Evolutionary conservation across 176 grass and related monocot genomes (phyloP).

Genomic region (Sorghum bicolor): Sorghum_bicolor_NCBIv3 NC_012879.2:5862501-5863000

Average conservation of each 20-base stretch:
- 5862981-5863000: slow-evolving; percentile 79
- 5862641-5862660: slow-evolving; percentile 81
- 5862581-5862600: neutral
- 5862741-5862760: slow-evolving; percentile 97
- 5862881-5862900: neutral
- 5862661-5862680: slow-evolving; percentile 82
- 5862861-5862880: slow-evolving; percentile 15
- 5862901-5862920: neutral
- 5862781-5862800: slow-evolving; percentile 98
- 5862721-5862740: slow-evolving; percentile 96
- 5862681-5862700: slow-evolving; percentile 99
- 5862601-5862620: neutral
- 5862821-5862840: slow-evolving; percentile 23
- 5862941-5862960: slow-evolving; percentile 95
- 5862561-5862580: neutral
- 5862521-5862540: neutral
- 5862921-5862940: slow-evolving; percentile 59
- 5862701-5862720: slow-evolving; percentile 96
- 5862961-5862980: slow-evolving; percentile 81
- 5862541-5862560: neutral
- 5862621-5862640: slow-evolving; percentile 71
- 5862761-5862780: slow-evolving; percentile 90
- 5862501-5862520: neutral
- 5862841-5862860: slow-evolving; percentile 16
- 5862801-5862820: slow-evolving; percentile 74